Base-by-base conservation (phyloP, 306 rosid species). In the Rubus idaeus region DNA sequence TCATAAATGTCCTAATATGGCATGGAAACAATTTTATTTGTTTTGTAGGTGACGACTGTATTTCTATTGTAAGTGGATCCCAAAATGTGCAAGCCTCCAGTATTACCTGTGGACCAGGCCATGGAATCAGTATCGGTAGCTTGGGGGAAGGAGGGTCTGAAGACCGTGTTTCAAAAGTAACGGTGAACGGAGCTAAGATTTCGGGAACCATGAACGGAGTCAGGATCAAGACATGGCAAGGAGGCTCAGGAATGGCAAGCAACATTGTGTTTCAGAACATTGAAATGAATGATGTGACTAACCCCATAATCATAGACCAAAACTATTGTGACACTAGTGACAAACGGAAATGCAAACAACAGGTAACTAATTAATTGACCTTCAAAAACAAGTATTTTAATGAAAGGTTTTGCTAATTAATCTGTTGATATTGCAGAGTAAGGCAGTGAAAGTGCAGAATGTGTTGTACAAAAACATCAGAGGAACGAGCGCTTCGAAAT, bases 111-210 rank as follows among this genome's bases (percentile, higher is more conserved):
- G 98, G 98, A 73, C 95, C 98, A 1, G 98, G 98, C 16, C 98
- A 93, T 79, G 98, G 98, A 44, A 91, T 93, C 86, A 93, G 97
- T 52, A 86, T 93, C 53, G 98, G 98, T 79, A 89, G 98, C 83
- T 78, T 93, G 70, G 98, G 98, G 12, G 70, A 81, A 4, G 87
- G 79, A 57, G 80, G 77, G 52, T 66, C 90, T 13, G 46, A 72
- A 73, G 93, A 74, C n/a, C 5, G 66, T 83, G 98, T 93, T 58
- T 89, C 97, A 0, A 86, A 78, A 14, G 61, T 93, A n/a, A 71
- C 44, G 4, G 89, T 93, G 66, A 79, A 88, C 42, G 66, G 88
- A 82, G 93, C 96, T n/a, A 91, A 78, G 85, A 18, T 93, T 60
- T 81, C 74, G 41, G 96, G 97, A 74, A 93, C 98, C 14, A 52